Conservation (phyloP, 2,329 filamentous ascomycete genomes). For the Ophidiomyces ophidiicola region DNA sequence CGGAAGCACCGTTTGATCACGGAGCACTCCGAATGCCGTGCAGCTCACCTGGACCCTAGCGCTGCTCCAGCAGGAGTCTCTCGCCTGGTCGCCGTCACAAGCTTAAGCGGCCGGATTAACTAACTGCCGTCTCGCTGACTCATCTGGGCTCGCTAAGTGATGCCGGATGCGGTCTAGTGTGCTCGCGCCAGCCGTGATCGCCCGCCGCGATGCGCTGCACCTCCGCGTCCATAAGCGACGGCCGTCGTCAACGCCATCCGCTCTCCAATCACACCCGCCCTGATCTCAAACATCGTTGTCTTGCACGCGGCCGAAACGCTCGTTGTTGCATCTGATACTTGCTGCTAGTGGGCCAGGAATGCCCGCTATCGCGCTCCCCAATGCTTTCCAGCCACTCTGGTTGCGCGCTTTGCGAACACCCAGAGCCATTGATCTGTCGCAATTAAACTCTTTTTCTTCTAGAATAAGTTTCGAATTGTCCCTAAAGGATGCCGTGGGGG, state of each 20-base stretch:
- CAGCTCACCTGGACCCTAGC: too few species aligned
- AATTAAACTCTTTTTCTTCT: constrained; percentile 2
- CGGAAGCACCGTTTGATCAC: too few species aligned
- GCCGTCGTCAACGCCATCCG: background rate
- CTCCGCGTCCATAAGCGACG: background rate
- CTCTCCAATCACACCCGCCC: background rate
- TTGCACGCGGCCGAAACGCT: too few species aligned
- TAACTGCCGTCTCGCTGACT: too few species aligned
- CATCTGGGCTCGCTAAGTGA: constrained; percentile 9
- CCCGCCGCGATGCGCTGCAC: background rate
- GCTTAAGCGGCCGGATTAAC: too few species aligned
- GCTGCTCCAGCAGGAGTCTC: too few species aligned
- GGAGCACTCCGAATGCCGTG: too few species aligned
- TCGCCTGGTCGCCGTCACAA: too few species aligned
- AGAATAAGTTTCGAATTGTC: background rate
- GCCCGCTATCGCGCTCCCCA: too few species aligned
- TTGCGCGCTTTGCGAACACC: constrained; percentile 5
- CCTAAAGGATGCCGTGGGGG: background rate
- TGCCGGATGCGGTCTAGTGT: constrained; percentile 3
- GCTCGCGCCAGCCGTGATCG: background rate
- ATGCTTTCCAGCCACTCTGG: background rate
- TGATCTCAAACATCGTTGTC: background rate
- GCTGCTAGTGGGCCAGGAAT: too few species aligned
- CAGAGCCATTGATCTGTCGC: background rate
- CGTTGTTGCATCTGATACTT: too few species aligned